Evolutionary conservation across 805 yeast species (phyloP).

Genomic region (Osmozyma mogii): DNA sequence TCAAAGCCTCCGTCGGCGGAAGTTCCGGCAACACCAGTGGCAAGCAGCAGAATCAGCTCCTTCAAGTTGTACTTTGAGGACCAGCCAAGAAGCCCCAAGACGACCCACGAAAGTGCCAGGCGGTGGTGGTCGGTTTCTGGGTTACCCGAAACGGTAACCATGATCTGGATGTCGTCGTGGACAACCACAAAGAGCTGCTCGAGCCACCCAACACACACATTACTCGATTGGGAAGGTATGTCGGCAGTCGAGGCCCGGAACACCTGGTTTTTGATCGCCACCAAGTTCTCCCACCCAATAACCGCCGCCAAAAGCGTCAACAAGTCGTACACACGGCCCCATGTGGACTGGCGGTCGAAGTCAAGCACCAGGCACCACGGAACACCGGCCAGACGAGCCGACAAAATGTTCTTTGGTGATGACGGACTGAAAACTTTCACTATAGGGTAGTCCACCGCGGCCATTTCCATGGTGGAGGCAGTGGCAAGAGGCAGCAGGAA

Average conservation of each 20-base stretch:
- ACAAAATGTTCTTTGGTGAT: slow-evolving; percentile 18
- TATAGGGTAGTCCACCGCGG: slow-evolving; percentile 27
- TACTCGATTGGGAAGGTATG: slow-evolving; percentile 13
- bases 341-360: slow-evolving; percentile 26
- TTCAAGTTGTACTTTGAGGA: slow-evolving; percentile 30
- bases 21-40: slow-evolving; percentile 44
- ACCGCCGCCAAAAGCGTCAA: slow-evolving; percentile 58
- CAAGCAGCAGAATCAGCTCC: slow-evolving; percentile 29
- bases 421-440: slow-evolving; percentile 21
- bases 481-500: slow-evolving; percentile 28
- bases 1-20: slow-evolving; percentile 54
- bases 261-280: slow-evolving; percentile 56
- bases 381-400: slow-evolving; percentile 25
- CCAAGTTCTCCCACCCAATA: slow-evolving; percentile 77
- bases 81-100: slow-evolving; percentile 45
- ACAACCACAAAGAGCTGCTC: slow-evolving; percentile 65
- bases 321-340: slow-evolving; percentile 53
- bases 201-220: slow-evolving; percentile 66
- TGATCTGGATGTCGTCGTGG: slow-evolving; percentile 47
- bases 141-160: slow-evolving; percentile 19
- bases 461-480: slow-evolving; percentile 24
- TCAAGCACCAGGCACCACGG: slow-evolving; percentile 23
- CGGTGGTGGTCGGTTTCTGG: slow-evolving; percentile 30
- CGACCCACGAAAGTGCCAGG: slow-evolving; percentile 68
- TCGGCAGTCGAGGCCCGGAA: slow-evolving; percentile 34